Evolutionary conservation across 306 rosid genomes (phyloP), one percentile per base, ranked within the genome.

Genomic region (Lotus japonicus): DNA sequence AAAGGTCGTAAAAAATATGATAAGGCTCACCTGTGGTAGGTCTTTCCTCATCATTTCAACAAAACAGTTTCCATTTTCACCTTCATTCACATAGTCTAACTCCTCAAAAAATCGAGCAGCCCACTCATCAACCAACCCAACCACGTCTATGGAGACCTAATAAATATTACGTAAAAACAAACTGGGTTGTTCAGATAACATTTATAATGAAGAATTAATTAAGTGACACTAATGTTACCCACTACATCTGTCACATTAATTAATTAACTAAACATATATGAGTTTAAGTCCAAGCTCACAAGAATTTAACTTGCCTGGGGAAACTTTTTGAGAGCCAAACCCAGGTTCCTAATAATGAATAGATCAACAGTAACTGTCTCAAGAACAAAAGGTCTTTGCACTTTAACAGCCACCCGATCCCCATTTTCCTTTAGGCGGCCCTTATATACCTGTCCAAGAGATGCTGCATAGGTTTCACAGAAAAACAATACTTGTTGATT

Each of bases 41-140:
- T 92, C 98, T 85, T 86, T 88, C 81, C 64, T 90, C 98, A 92
- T 90, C 98, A 90, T 86, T 78, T 92, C 98, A 69, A 97, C 91
- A 79, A 92, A 92, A 52, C 68, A 65, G 71, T 69, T 77, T 76
- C 98, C 98, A 81, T 92, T 92, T 84, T 90, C 90, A 80, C 98
- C 98, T 80, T 94, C 98, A 83, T 80, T 90, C 66, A 94, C 80
- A 76, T 94, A 94, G 80, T 94, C 98, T 46, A 94, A 74, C 86
- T 94, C 98, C 75, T 94, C 98, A 84, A 94, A 94, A 70, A 94
- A 94, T 59, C 98, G 88, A 74, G 98, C 91, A 26, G 98, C 98
- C 97, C 98, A 90, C 77, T 94, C 98, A 78, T 94, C 98, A 65
- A 94, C 98, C 81, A 94, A 76, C 61, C 98, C 98, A 57, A 94